Base-by-base conservation (phyloP, 2,329 filamentous ascomycete species). In the Chaetoscypha palmicola region DNA sequence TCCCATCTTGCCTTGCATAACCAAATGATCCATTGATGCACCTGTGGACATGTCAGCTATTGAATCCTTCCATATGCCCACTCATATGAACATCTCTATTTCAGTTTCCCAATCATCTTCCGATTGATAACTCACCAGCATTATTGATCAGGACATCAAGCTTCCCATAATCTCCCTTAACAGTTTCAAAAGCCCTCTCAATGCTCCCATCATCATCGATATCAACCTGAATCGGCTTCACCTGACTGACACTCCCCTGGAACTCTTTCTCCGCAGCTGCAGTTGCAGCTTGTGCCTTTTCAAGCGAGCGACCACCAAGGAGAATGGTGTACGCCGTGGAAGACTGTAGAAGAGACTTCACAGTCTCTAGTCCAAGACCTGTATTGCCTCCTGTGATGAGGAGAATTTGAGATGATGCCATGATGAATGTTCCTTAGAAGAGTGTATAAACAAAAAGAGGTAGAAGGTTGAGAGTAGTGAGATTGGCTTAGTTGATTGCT, bases 371-470 rank as follows among this genome's bases (percentile, higher is more conserved):
- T 0, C 68, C 68, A 1, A 70, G 54, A 5, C 68, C 68, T 0
- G 57, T 60, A 41, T 70, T 70, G 5, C 64, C 62, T 2, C 68
- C 68, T 0, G 68, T 69, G 3, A 70, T 57, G 5, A 70, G 32
- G 34, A 55, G 16, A 24, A 55, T 50, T 33, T 35, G 3, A 19
- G 37, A 43, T 1, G 42, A 31, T 32, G 38, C 10, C 45, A 44
- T 50, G n/a, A n/a, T n/a, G n/a, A n/a, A n/a, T n/a, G n/a, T n/a
- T n/a, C n/a, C n/a, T n/a, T n/a, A 20, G 10, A 22, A 12, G 9
- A 31, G 16, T 10, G 12, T 31, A 3, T 31, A 14, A 31, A 31
- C n/a, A 31, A n/a, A 23, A 4, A 23, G n/a, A 11, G 2, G 7
- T 17, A 11, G n/a, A 20, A 3, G 26, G 17, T 19, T 3, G 3